A percentile compares a stretch with the other conserved stretches of the same genome.
phyloP scores from a whole-genome alignment of 2,329 filamentous ascomycete species.

The Venturia asperata region DNA sequence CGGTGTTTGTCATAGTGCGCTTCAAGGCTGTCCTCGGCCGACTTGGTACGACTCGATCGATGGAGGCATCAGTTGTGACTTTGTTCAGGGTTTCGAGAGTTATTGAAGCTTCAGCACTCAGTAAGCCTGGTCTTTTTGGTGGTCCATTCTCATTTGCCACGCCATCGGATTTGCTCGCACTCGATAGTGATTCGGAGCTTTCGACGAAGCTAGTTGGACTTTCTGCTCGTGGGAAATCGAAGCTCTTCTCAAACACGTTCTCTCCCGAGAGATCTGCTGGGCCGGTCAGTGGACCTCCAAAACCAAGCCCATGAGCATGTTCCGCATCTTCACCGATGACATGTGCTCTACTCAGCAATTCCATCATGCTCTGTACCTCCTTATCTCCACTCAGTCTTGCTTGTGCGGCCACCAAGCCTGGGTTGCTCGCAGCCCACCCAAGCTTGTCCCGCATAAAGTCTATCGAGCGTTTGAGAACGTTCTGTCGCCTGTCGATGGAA shows the following conservation, averaged over 20 bases:
- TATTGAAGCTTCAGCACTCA: slow-evolving; percentile 6
- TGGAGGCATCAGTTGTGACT: slow-evolving; percentile 39
- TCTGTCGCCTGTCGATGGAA: slow-evolving; percentile 82
- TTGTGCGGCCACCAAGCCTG: slow-evolving; percentile 74
- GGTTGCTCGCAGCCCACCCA: slow-evolving; percentile 69
- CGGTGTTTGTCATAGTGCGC: slow-evolving; percentile 80
- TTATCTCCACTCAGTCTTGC: slow-evolving; percentile 74
- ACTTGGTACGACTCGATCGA: slow-evolving; percentile 28
- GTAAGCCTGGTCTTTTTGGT: neutral
- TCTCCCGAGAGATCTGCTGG: slow-evolving; percentile 65
- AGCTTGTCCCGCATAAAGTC: slow-evolving; percentile 95
- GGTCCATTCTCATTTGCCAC: neutral
- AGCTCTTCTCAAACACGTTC: slow-evolving; percentile 81
- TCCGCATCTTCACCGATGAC: slow-evolving; percentile 63
- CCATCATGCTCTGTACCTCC: slow-evolving; percentile 85
- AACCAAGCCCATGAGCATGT: slow-evolving; percentile 41
- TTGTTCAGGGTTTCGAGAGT: slow-evolving; percentile 14
- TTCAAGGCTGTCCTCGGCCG: slow-evolving; percentile 60
- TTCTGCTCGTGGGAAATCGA: slow-evolving; percentile 46
- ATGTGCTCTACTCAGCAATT: slow-evolving; percentile 74
- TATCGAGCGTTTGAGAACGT: slow-evolving; percentile 84
- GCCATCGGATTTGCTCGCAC: slow-evolving; percentile 9
- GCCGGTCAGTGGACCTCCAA: slow-evolving; percentile 66
- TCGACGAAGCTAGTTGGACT: slow-evolving; percentile 37
- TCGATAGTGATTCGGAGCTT: slow-evolving; percentile 10